Conservation (phyloP, 2,329 filamentous ascomycete species). For the Diaporthe helianthi region DNA sequence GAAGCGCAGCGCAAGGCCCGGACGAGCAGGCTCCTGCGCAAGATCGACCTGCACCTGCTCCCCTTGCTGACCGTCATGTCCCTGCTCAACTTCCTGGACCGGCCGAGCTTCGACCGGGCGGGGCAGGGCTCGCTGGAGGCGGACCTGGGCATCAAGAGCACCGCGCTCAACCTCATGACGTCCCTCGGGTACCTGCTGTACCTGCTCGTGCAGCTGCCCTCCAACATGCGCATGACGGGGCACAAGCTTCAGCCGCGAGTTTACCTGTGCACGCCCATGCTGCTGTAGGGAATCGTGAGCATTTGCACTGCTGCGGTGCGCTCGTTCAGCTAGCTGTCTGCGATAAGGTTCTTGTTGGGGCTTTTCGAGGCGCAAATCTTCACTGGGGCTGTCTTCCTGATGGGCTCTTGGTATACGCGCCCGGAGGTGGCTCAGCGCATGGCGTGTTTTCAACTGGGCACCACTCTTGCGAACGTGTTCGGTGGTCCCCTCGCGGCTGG, state of each 20-base stretch:
- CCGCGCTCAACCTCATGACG: slow-evolving; percentile 63
- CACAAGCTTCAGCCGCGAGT: slow-evolving; percentile 59
- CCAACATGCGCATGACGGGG: slow-evolving; percentile 61
- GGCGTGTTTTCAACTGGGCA: slow-evolving; percentile 55
- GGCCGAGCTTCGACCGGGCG: slow-evolving; percentile 60
- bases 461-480: slow-evolving; percentile 57
- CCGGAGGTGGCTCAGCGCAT: slow-evolving; percentile 53
- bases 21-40: slow-evolving; percentile 49
- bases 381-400: slow-evolving; percentile 54
- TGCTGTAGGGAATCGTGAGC: slow-evolving; percentile 49
- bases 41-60: slow-evolving; percentile 59
- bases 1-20: slow-evolving; percentile 12
- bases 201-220: slow-evolving; percentile 67
- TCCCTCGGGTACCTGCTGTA: slow-evolving; percentile 67
- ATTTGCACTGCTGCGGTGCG: slow-evolving; percentile 55
- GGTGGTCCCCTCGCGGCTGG: slow-evolving; percentile 58
- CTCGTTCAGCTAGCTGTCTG: slow-evolving; percentile 51
- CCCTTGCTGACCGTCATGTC: slow-evolving; percentile 63
- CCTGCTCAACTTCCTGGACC: slow-evolving; percentile 62
- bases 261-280: slow-evolving; percentile 58
- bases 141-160: slow-evolving; percentile 61
- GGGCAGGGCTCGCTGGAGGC: slow-evolving; percentile 59
- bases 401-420: slow-evolving; percentile 55
- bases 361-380: slow-evolving; percentile 57
- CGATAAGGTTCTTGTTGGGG: slow-evolving; percentile 56